Conservation (phyloP, 2,329 filamentous ascomycete genomes). For the Trichoderma sp. region DNA sequence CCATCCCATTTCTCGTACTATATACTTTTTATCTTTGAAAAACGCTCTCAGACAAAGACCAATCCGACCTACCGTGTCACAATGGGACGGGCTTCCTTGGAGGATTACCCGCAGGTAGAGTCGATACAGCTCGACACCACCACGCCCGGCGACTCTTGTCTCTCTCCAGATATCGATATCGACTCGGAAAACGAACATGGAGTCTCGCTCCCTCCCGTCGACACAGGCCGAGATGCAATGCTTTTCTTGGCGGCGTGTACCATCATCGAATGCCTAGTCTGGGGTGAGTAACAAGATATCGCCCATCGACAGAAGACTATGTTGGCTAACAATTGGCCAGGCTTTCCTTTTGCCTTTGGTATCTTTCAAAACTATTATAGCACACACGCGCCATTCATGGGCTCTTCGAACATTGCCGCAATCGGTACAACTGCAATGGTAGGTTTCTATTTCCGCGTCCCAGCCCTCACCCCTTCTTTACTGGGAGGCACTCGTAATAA, state of each 20-base stretch:
- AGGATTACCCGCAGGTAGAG: constrained; percentile 8
- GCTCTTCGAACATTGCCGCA: constrained; percentile 55
- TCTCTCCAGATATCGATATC: neutral
- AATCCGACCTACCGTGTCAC: neutral
- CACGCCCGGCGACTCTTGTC: neutral
- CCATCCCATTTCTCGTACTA: neutral
- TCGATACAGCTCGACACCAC: constrained; percentile 18
- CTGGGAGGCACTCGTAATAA: too few species aligned
- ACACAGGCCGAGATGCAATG: constrained; percentile 43
- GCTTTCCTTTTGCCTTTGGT: constrained; percentile 67
- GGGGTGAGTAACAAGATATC: constrained; percentile 35
- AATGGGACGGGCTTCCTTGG: constrained; percentile 3
- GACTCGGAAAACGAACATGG: constrained; percentile 29
- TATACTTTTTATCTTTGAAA: neutral
- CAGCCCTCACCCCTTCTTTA: neutral
- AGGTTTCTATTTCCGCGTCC: neutral
- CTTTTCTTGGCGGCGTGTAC: constrained; percentile 41
- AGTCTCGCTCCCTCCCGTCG: constrained; percentile 39
- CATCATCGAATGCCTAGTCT: constrained; percentile 42
- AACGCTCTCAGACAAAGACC: neutral
- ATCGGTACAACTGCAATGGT: constrained; percentile 64
- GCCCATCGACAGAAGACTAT: neutral
- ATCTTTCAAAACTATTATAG: constrained; percentile 70
- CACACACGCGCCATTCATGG: constrained; percentile 57
- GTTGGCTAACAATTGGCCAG: constrained; percentile 41